Evolutionary conservation across 306 rosid species (phyloP), one percentile per base, ranked within the genome.

Genomic region (Fragaria iinumae): DNA sequence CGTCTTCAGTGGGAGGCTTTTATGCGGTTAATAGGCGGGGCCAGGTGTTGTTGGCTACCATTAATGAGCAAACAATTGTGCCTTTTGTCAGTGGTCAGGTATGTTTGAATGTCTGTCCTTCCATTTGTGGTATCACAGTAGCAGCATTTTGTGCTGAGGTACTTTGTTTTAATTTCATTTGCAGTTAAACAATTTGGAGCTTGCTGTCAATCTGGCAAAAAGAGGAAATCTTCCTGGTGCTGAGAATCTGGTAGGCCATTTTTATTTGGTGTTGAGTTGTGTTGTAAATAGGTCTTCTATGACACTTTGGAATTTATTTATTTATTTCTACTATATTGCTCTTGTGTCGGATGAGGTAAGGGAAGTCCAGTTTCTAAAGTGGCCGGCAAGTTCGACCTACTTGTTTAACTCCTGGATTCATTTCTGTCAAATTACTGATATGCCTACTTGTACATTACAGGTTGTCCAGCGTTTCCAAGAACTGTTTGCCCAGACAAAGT

Each of bases 171-270:
- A 53, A 53, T 78, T 59, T 56, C 45, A 49, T 17, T 79, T 56
- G 4, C 90, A 96, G 99, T 86, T 96, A 83, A 96, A 91, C 87
- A 96, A 96, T 88, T 85, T 92, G 88, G 99, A 96, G 91, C 97
- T 96, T 53, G 99, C 99, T 29, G 99, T 96, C 78, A 96, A 87
- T 85, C 98, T 96, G 29, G 99, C 99, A 75, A 92, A 96, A 83
- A 86, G 99, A 87, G 99, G 99, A 87, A 92, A 96, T 71, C 98
- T 96, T 83, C 99, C 99, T 49, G 99, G 99, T 76, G 99, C 99
- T 29, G 99, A 96, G 86, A 89, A 96, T 85, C 89, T 96, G 91
- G 99, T 91, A 83, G 72, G 88, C 80, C 68, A 25, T 49, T 66
- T 60, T 63, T 67, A 25, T 68, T 38, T 3, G 29, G 25, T 69